These are phyloP conservation scores for Pezicula carpinea DNA, from an alignment of 2,329 filamentous ascomycete genomes.

Conservation along the genomic window DNA sequence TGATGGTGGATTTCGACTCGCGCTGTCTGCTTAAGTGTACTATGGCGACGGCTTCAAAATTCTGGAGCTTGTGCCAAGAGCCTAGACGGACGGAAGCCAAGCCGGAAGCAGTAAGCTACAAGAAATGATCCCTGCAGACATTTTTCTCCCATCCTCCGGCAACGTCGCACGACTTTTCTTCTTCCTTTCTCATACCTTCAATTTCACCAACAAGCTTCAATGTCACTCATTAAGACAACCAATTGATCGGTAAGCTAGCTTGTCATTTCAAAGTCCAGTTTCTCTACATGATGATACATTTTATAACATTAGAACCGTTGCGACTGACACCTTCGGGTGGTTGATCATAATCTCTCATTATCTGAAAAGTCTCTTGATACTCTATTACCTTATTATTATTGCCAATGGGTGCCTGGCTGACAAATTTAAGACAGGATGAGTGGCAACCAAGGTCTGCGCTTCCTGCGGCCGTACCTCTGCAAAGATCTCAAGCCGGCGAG, in stretches of 20 bases:
- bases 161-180: background rate
- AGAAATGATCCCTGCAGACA: slow-evolving; percentile 9
- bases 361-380: slow-evolving; percentile 40
- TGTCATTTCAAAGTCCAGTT: background rate
- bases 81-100: slow-evolving; percentile 13
- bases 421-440: slow-evolving; percentile 37
- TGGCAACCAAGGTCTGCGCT: slow-evolving; percentile 38
- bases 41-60: background rate
- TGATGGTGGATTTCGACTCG: background rate
- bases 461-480: slow-evolving; percentile 52
- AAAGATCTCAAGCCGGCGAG: slow-evolving; percentile 32
- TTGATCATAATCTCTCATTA: slow-evolving; percentile 49
- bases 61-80: slow-evolving; percentile 12
- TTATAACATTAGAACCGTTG: slow-evolving; percentile 53
- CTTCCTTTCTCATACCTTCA: slow-evolving; percentile 1
- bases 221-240: slow-evolving; percentile 7
- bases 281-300: slow-evolving; percentile 43
- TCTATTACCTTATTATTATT: slow-evolving; percentile 6
- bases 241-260: slow-evolving; percentile 10
- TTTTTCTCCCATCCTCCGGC: slow-evolving; percentile 10
- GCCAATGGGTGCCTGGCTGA: slow-evolving; percentile 8
- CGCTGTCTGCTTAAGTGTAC: background rate
- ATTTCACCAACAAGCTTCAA: slow-evolving; percentile 3
- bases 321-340: slow-evolving; percentile 49
- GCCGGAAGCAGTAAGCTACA: slow-evolving; percentile 13